Conservation (phyloP, 2,329 filamentous ascomycete genomes). For the Colletotrichum lentis region DNA sequence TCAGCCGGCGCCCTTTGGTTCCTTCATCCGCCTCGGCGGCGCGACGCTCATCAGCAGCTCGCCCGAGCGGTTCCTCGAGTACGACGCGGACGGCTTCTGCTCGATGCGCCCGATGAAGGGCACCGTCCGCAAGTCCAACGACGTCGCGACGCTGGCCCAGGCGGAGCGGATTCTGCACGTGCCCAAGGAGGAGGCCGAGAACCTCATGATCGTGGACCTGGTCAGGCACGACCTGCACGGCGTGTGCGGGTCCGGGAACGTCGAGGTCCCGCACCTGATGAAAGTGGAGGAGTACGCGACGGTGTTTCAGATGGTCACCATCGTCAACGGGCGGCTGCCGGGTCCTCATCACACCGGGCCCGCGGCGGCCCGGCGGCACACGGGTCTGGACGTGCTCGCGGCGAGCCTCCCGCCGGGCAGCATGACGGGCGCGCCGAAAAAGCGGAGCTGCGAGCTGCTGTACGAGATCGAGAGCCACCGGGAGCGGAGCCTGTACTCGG, state of each 20-base stretch:
- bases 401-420: constrained; percentile 85
- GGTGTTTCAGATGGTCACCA: constrained; percentile 90
- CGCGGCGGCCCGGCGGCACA: constrained; percentile 53
- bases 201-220: constrained; percentile 96
- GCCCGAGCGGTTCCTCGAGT: constrained; percentile 85
- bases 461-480: constrained; percentile 69
- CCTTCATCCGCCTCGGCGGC: constrained; percentile 75
- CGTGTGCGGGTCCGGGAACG: constrained; percentile 78
- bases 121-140: constrained; percentile 80
- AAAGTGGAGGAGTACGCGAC: constrained; percentile 89
- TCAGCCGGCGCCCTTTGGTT: constrained; percentile 86
- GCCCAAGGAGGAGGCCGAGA: constrained; percentile 92
- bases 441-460: constrained; percentile 86
- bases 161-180: constrained; percentile 78
- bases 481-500: constrained; percentile 82
- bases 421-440: constrained; percentile 97
- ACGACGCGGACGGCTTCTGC: constrained; percentile 62
- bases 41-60: constrained; percentile 82
- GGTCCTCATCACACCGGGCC: constrained; percentile 1
- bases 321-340: constrained; percentile 76
- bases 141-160: constrained; percentile 71
- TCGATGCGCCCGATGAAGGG: constrained; percentile 96
- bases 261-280: constrained; percentile 80
- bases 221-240: constrained; percentile 93
- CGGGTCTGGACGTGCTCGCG: constrained; percentile 79